Conservation (phyloP, 1,284 basidiomycete genomes). For the Pseudozyma thailandica region DNA sequence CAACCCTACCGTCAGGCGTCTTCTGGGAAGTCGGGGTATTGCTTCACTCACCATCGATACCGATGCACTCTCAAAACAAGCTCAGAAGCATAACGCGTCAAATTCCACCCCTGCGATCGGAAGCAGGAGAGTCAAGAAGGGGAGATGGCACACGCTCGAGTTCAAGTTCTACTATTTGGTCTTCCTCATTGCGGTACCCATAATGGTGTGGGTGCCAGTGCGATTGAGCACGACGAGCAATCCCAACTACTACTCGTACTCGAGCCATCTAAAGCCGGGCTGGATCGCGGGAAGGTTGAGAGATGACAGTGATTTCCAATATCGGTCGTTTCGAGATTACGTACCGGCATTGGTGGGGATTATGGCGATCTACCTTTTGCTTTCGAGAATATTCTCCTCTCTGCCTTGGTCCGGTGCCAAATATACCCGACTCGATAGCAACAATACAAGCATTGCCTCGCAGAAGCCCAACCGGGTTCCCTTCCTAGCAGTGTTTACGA, state of each 20-base stretch:
- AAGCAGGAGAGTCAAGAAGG: constrained; percentile 5
- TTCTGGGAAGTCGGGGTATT: constrained; percentile 35
- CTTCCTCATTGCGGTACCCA: constrained; percentile 75
- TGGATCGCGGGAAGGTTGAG: constrained; percentile 70
- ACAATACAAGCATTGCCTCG: not conserved
- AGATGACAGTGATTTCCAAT: constrained; percentile 70
- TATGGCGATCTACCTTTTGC: constrained; percentile 55
- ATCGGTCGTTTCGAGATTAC: constrained; percentile 68
- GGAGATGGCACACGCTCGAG: constrained; percentile 82
- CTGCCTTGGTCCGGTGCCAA: constrained; percentile 12
- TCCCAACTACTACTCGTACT: constrained; percentile 78
- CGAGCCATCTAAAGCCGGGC: constrained; percentile 73
- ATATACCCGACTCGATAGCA: constrained; percentile 18
- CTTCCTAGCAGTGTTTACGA: constrained; percentile 73
- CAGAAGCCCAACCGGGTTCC: constrained; percentile 71
- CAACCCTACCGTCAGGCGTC: constrained; percentile 8
- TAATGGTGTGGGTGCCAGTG: constrained; percentile 84
- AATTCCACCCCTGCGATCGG: not conserved
- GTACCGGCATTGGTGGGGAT: constrained; percentile 62
- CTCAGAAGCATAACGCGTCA: constrained; percentile 3
- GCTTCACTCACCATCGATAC: constrained; percentile 50
- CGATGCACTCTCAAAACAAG: constrained; percentile 16
- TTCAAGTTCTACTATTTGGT: constrained; percentile 82
- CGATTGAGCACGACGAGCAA: constrained; percentile 78
- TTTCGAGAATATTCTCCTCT: constrained; percentile 59